Evolutionary conservation across 495 filamentous ascomycete species (phyloP).

Genomic region (Thermochaetoides thermophila): DNA sequence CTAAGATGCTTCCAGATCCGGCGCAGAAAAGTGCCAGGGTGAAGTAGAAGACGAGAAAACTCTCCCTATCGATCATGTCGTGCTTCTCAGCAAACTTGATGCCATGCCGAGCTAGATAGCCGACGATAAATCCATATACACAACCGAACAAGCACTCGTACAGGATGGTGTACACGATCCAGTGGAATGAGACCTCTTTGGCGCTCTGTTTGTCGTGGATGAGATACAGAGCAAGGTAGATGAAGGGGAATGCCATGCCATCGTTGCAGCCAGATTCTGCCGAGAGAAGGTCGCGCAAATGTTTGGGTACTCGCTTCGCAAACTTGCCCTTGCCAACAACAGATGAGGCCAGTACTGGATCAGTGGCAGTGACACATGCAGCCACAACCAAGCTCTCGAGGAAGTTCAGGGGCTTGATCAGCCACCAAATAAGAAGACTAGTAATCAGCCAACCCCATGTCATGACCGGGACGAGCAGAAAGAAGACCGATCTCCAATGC

Average conservation of each 20-base stretch:
- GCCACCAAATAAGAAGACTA: slow-evolving; percentile 93
- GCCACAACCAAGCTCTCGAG: slow-evolving; percentile 74
- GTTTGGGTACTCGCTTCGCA: slow-evolving; percentile 90
- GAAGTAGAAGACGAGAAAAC: slow-evolving; percentile 98
- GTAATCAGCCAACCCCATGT: slow-evolving; percentile 92
- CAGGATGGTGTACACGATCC: slow-evolving; percentile 79
- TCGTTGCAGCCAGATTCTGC: slow-evolving; percentile 99
- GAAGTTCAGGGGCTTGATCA: slow-evolving; percentile 71
- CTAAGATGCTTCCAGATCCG: slow-evolving; percentile 81
- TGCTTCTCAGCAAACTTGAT: slow-evolving; percentile 81
- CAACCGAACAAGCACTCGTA: slow-evolving; percentile 96
- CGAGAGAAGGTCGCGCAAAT: slow-evolving; percentile 87
- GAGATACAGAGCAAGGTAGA: slow-evolving; percentile 83
- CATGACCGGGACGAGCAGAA: slow-evolving; percentile 92
- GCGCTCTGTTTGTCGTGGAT: slow-evolving; percentile 61
- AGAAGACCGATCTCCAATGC: slow-evolving; percentile 86
- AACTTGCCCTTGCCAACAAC: slow-evolving; percentile 99
- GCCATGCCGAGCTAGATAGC: slow-evolving; percentile 75
- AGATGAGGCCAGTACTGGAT: slow-evolving; percentile 92
- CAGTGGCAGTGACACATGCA: slow-evolving; percentile 93
- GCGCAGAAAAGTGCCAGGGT: slow-evolving; percentile 92
- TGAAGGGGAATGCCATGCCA: slow-evolving; percentile 98
- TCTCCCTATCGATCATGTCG: slow-evolving; percentile 85
- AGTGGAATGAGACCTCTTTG: slow-evolving; percentile 59
- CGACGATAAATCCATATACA: slow-evolving; percentile 74